Conservation (phyloP, 305 asterid species). For the Fraxinus baroniana region DNA sequence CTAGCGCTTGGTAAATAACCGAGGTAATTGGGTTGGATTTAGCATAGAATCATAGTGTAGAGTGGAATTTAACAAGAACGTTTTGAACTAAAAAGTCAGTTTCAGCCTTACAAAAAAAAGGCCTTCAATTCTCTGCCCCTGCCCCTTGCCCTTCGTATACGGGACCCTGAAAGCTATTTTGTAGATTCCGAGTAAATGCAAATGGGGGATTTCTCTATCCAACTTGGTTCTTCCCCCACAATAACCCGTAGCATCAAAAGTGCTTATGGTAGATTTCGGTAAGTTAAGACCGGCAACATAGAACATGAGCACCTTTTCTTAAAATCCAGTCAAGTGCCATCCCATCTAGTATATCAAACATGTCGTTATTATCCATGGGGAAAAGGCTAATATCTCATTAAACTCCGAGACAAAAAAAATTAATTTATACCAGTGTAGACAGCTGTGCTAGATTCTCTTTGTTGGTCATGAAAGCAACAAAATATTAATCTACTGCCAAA, state of each 20-base stretch:
- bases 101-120: not conserved
- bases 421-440: not conserved
- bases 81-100: not conserved
- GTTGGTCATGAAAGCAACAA: constrained; percentile 6
- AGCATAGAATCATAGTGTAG: not conserved
- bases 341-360: not conserved
- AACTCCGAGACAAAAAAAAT: not conserved
- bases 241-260: not conserved
- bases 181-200: not conserved
- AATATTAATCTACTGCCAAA: not conserved
- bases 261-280: not conserved
- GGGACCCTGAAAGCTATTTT: not conserved
- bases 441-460: constrained; percentile 28
- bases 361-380: not conserved
- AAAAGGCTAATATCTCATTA: not conserved
- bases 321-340: not conserved
- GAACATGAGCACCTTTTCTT: not conserved
- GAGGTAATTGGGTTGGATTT: not conserved
- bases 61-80: not conserved
- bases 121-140: not conserved
- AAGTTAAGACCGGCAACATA: not conserved
- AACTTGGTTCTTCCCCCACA: not conserved
- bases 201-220: not conserved
- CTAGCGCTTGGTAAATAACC: not conserved
- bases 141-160: not conserved